phyloP scores from a whole-genome alignment of 2,329 filamentous ascomycete genomes.

The Mycogone perniciosa region DNA sequence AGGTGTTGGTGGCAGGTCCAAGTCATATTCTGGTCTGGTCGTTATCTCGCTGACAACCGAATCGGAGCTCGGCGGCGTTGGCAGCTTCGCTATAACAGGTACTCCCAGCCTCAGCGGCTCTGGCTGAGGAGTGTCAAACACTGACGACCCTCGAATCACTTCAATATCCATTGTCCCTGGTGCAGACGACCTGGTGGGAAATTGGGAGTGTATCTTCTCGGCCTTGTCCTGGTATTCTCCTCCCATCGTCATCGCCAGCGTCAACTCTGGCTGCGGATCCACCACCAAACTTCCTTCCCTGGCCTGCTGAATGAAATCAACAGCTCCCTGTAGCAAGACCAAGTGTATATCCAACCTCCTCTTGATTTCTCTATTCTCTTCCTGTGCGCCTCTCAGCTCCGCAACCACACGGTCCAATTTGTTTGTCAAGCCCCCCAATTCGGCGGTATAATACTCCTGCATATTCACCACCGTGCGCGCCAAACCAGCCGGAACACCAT shows the following conservation, averaged over 20 bases:
- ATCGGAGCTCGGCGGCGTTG: too few species aligned
- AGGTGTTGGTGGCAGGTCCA: slow-evolving; percentile 14
- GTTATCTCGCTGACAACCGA: neutral
- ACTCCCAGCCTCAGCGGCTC: too few species aligned
- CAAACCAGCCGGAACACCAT: slow-evolving; percentile 11
- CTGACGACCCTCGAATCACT: too few species aligned
- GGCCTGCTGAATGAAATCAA: slow-evolving; percentile 16
- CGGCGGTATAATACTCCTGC: slow-evolving; percentile 17
- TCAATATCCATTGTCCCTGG: too few species aligned
- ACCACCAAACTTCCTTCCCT: slow-evolving; percentile 6
- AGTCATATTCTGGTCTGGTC: neutral
- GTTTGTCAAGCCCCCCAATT: slow-evolving; percentile 15
- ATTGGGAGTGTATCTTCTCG: too few species aligned
- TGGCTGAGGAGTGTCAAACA: too few species aligned
- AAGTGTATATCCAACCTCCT: slow-evolving; percentile 16
- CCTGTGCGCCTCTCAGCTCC: slow-evolving; percentile 7
- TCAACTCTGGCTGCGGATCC: neutral
- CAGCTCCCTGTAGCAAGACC: slow-evolving; percentile 18
- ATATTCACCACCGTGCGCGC: slow-evolving; percentile 17
- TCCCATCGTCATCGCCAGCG: neutral
- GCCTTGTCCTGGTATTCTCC: neutral
- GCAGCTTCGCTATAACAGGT: too few species aligned
- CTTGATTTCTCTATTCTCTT: slow-evolving; percentile 12
- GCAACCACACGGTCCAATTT: neutral
- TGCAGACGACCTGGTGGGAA: too few species aligned